Evolutionary conservation across 495 filamentous ascomycete genomes (phyloP), one percentile per base, ranked within the genome.

Genomic region (Trichoderma virens): DNA sequence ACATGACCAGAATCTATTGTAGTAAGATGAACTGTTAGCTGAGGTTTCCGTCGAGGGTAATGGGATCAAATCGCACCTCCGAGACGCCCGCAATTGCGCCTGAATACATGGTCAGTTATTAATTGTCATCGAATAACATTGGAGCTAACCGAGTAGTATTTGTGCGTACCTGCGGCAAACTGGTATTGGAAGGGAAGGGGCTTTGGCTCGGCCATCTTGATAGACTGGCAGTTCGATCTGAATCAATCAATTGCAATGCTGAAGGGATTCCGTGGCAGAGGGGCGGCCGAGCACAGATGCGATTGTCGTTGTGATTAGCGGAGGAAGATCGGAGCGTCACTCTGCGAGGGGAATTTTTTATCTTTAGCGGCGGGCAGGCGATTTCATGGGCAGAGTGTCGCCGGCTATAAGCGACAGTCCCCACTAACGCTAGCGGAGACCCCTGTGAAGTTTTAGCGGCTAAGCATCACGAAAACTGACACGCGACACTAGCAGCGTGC

Each of bases 71-170:
- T 73, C 88, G 80, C 78, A 90, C 91, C 84, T 96, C 92, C 67
- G 90, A 94, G 61, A 96, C 91, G 81, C 92, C 92, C 69, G 92
- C 92, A 69, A 96, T 86, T 66, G 92, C 92, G 70, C 85, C 85
- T 86, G n/a, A 45, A 59, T 41, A 6, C 5, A 11, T 39, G 18
- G 5, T 25, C 59, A 28, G 64, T 70, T 65, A 69, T 73, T 67
- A 8, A 70, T 51, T 43, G 1, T n/a, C n/a, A n/a, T n/a, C n/a
- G n/a, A n/a, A 28, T 56, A 14, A 5, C 41, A 43, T 34, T 34
- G 51, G 6, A 35, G 14, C 31, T 8, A 16, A 35, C 61, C 59
- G 59, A 5, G n/a, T 13, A 60, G 38, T 13, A 18, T 41, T 38
- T 64, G 66, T 60, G 73, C 81, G 69, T 67, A 85, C 90, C 90